These are phyloP conservation scores for Alloteropsis semialata DNA, from an alignment of 176 grass and related monocot species.

Conservation along the genomic window DNA sequence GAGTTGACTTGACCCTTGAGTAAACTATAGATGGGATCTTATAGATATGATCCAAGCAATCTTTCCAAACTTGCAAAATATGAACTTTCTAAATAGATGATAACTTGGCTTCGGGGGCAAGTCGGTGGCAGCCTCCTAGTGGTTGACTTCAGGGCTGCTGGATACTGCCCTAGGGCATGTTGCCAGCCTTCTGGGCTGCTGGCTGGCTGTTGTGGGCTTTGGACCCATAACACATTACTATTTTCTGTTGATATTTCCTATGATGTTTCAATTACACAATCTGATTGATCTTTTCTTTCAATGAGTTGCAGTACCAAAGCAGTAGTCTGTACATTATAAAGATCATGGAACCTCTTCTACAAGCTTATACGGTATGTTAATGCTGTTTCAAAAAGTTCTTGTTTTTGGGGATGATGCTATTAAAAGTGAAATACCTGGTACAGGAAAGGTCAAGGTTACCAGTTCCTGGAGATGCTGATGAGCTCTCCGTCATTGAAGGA, in stretches of 20 bases:
- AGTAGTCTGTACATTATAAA: conserved; percentile 95
- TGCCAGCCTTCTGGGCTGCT: background rate
- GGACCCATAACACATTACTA: background rate
- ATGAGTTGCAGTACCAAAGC: conserved; percentile 81
- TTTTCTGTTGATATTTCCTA: conserved; percentile 11
- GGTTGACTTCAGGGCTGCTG: background rate
- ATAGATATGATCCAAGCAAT: background rate
- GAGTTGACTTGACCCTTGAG: background rate
- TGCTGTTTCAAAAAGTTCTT: background rate
- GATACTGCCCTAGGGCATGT: background rate
- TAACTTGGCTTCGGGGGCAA: background rate
- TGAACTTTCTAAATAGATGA: background rate
- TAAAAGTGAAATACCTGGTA: conserved; percentile 32
- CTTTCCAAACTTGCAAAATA: background rate
- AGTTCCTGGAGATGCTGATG: conserved; percentile 63
- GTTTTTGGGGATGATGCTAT: background rate
- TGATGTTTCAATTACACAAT: conserved; percentile 10
- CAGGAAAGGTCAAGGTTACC: conserved; percentile 89
- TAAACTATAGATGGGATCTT: background rate
- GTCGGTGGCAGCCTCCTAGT: background rate
- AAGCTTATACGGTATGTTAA: conserved; percentile 91
- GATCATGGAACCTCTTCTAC: conserved; percentile 98
- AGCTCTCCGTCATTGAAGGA: conserved; percentile 94
- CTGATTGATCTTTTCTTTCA: conserved; percentile 32
- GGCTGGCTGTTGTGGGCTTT: background rate